Conservation (phyloP, 139 green algal species). For the Tetradesmus lagerheimii region DNA sequence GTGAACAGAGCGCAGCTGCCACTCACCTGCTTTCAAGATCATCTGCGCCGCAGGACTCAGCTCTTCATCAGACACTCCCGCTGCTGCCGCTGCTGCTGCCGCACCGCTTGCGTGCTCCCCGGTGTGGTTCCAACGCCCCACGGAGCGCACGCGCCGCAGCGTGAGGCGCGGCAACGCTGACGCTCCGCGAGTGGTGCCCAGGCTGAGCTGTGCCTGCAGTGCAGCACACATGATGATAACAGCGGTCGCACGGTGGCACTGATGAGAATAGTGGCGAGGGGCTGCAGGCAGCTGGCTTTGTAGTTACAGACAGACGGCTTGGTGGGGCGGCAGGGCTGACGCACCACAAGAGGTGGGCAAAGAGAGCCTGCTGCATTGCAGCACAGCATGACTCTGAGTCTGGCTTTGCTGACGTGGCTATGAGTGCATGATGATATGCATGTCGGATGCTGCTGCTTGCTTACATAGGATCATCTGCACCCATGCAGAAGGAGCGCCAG, state of each 20-base stretch:
- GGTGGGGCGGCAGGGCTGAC: neutral
- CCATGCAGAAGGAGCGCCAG: no score
- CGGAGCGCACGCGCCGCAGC: neutral
- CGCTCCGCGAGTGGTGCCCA: neutral
- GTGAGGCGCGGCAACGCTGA: constrained; percentile 26
- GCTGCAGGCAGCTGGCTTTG: no score
- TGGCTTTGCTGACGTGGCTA: no score
- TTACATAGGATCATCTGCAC: no score
- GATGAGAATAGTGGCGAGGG: no score
- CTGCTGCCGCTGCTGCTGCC: neutral
- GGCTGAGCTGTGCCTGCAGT: neutral
- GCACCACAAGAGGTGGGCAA: neutral
- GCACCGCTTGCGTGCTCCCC: neutral
- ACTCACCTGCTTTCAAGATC: constrained; percentile 38
- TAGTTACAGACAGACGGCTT: no score
- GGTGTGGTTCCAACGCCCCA: constrained; percentile 16
- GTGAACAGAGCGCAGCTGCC: no score
- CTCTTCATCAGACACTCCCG: constrained; percentile 20
- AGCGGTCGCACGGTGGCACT: no score
- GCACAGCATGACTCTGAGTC: no score
- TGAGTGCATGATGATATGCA: no score
- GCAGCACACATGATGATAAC: neutral
- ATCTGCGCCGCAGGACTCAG: constrained; percentile 17
- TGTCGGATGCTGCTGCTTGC: no score
- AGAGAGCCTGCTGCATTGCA: no score